Base-by-base conservation (phyloP, 2,329 filamentous ascomycete genomes). In the Colletotrichum eremochloae region DNA sequence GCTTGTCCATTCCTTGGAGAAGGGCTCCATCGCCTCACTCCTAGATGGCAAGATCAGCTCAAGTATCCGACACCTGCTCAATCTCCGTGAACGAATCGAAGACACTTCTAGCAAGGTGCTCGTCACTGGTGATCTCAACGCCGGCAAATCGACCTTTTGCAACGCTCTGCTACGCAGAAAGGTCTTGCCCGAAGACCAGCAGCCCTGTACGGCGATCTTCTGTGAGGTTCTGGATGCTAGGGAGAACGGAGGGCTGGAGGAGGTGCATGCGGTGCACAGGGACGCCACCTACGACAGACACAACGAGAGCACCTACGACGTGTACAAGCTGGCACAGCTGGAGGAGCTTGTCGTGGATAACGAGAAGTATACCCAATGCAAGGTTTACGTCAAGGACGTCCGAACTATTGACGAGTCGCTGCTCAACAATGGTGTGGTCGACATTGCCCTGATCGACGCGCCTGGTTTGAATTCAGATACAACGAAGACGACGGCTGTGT, bases 71-170 rank as follows among this genome's bases (percentile, higher is more conserved):
- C 96, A 99, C 82, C 88, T 99, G 1, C 87, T 94, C 68, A 91
- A 94, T 0, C 86, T 99, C 44, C 91, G 95, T 72, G 96, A 98
- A 76, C 92, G 96, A 65, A 99, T 99, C 74, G 96, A 98, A 80
- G 96, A 99, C 81, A 98, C 94, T 0, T 94, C 96, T 5, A 98
- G 96, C 83, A 99, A 99, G 81, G 96, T 99, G 1, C 84, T 99
- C 70, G 92, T 99, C 24, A 99, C 96, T 0, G 96, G 96, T 78
- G 96, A 99, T 80, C 83, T 99, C 66, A 99, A 99, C 79, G 96
- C 96, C 11, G 96, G 96, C 79, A 99, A 99, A 80, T 99, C 96
- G 5, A 99, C 96, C 0, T 99, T 99, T 78, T 99, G 96, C 84
- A 99, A 99, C 82, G 96, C 96, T n/a, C 86, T 99, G 2, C 84